Evolutionary conservation across 2,329 filamentous ascomycete species (phyloP), one percentile per base, ranked within the genome.

Genomic region (Didymella segeticola): DNA sequence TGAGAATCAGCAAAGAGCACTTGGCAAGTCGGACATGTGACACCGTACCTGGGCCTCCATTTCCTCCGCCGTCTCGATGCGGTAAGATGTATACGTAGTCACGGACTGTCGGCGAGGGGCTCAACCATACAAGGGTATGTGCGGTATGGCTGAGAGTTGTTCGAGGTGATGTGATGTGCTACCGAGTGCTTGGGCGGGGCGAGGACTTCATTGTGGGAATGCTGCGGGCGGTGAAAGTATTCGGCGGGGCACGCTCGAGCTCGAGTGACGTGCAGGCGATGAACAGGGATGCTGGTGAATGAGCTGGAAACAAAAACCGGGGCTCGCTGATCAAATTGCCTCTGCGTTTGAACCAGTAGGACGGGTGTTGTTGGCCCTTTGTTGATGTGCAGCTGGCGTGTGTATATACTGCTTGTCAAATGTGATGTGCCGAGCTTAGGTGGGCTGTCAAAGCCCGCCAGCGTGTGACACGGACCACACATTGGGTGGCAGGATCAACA

Each of bases 41-140:
- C 23, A 5, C 58, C 68, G 26, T 60, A 75, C 72, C 68, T 75
- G 72, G 56, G 63, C 69, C 66, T 75, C 72, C 72, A 75, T 75
- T 64, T 69, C 65, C 64, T 68, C 69, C 66, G 61, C 64, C 66
- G 57, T 61, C 64, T 63, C 55, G 57, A 60, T 59, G 63, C 47
- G 54, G 60, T 47, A 47, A 36, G 38, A 34, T 53, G 54, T 62
- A 41, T 43, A 49, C 54, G 46, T 51, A 54, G 53, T 64, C 63
- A 66, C 56, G 54, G 31, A 56, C 53, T 42, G 46, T 56, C 53
- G 56, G 39, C 56, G 34, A 47, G 50, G 51, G 34, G 37, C 43
- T 52, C 52, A 46, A 53, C 37, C 61, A 69, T 58, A 54, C 43
- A 53, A 48, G 48, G 43, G 45, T 43, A 49, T 61, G 65, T 58